Evolutionary conservation across 2,329 filamentous ascomycete genomes (phyloP).

Genomic region (Hypomyces rosellus): DNA sequence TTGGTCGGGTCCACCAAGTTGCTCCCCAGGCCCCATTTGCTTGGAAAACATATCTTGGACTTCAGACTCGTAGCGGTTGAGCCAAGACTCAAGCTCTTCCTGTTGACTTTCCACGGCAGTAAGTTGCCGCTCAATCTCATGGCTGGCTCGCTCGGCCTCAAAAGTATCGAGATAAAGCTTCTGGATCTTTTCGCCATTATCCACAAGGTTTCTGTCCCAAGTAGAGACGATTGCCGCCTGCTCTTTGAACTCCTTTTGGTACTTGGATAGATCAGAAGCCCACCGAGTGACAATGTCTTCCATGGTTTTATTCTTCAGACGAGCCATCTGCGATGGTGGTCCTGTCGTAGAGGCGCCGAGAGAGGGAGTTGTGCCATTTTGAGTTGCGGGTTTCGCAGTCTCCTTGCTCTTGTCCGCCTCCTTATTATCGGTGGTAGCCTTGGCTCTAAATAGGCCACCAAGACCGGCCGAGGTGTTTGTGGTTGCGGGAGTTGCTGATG

Average conservation of each 20-base stretch:
- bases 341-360: slow-evolving; percentile 72
- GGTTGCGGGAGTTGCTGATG: slow-evolving; percentile 23
- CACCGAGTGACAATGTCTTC: slow-evolving; percentile 97
- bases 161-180: slow-evolving; percentile 88
- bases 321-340: slow-evolving; percentile 75
- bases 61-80: slow-evolving; percentile 86
- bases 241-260: slow-evolving; percentile 92
- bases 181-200: slow-evolving; percentile 92
- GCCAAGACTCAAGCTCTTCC: slow-evolving; percentile 78
- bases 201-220: slow-evolving; percentile 89
- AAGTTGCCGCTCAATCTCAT: slow-evolving; percentile 90
- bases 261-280: slow-evolving; percentile 91
- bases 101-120: slow-evolving; percentile 87
- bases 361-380: slow-evolving; percentile 28
- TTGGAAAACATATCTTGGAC: slow-evolving; percentile 83
- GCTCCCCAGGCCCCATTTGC: slow-evolving; percentile 68
- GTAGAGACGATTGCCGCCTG: slow-evolving; percentile 80
- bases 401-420: slow-evolving; percentile 19
- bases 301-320: slow-evolving; percentile 97
- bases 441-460: slow-evolving; percentile 28
- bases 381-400: slow-evolving; percentile 22
- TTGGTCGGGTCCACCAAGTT: slow-evolving; percentile 81
- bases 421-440: slow-evolving; percentile 24
- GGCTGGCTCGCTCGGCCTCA: slow-evolving; percentile 86
- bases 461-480: slow-evolving; percentile 26